Conservation (phyloP, 129 eudicot species). For the Solidago caesia region DNA sequence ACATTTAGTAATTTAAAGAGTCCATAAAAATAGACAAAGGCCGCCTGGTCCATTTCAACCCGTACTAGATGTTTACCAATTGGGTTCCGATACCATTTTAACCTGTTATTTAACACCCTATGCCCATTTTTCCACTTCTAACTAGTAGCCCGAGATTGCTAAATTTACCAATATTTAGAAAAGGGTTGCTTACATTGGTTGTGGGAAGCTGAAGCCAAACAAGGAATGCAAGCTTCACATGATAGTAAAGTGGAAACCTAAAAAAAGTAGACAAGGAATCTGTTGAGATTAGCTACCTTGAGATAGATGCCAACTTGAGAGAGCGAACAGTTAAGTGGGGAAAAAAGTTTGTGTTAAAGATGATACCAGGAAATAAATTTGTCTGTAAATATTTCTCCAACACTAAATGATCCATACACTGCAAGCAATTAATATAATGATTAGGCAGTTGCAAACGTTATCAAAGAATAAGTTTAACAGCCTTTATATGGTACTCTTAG, state of each 20-base stretch:
- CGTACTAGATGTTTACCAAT: neutral
- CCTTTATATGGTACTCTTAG: neutral
- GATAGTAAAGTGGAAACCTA: slow-evolving; percentile 89
- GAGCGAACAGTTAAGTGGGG: neutral
- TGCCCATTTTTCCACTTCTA: neutral
- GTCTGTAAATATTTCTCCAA: slow-evolving; percentile 74
- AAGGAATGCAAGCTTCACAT: slow-evolving; percentile 89
- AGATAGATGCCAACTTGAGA: slow-evolving; percentile 6
- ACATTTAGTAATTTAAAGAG: too few species aligned
- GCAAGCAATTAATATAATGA: slow-evolving; percentile 37
- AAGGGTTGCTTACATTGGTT: slow-evolving; percentile 52
- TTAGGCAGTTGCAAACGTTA: neutral
- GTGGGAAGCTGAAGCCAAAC: slow-evolving; percentile 94
- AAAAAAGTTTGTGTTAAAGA: slow-evolving; percentile 18
- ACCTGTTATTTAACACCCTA: neutral
- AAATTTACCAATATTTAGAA: neutral
- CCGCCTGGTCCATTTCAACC: neutral
- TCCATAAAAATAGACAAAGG: too few species aligned
- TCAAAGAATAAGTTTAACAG: neutral
- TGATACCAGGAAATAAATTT: slow-evolving; percentile 73
- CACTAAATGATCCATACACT: slow-evolving; percentile 89
- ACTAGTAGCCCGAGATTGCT: neutral
- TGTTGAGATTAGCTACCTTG: neutral
- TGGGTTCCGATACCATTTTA: neutral
- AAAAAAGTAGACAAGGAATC: slow-evolving; percentile 28